Evolutionary conservation across 192 early-diverging fungal genomes (phyloP), one percentile per base, ranked within the genome.

Genomic region (Rhizoclosmatium globosum): DNA sequence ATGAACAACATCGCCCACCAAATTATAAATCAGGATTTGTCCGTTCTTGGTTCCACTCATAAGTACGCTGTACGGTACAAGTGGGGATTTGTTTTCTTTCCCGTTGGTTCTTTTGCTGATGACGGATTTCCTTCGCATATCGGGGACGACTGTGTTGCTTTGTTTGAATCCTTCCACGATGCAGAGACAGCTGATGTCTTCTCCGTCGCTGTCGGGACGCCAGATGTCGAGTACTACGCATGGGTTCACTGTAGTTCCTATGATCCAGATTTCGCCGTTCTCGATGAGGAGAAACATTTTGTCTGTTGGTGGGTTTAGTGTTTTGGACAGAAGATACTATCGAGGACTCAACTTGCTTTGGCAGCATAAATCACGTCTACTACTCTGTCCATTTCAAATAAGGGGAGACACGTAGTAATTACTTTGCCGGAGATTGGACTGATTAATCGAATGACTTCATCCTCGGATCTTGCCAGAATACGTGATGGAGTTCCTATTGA

Each of bases 171-270:
- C 86, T 50, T 87, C 82, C 38, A 81, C 79, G 0, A 87, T 62
- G 0, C 60, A 65, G 38, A 89, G 74, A 64, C 61, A 68, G n/a
- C 17, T 73, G 64, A 81, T 83, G 47, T 87, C 76, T 76, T 89
- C 88, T 48, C 71, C 79, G 11, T 23, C 42, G 17, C 31, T 69
- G 13, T 4, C 9, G 13, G 47, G 23, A 2, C 76, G 43, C 88
- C 88, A 89, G 2, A 85, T 83, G 76, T 89, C 86, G 1, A 89
- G 70, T 21, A 89, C 77, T n/a, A 79, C 61, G 46, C 84, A 87
- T 2, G 88, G 88, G 64, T 89, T 89, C 42, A 44, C 19, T 42
- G 85, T 77, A 0, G 86, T 79, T 2, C 78, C 73, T 15, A 85
- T 73, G 11, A 83, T 81, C 86, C 86, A 89, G 13, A 89, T 85